A percentile compares a stretch with the other conserved stretches of the same genome.
These are phyloP conservation scores for Boletales sp. DNA, from an alignment of 768 basidiomycete genomes.

Conservation along the genomic window DNA sequence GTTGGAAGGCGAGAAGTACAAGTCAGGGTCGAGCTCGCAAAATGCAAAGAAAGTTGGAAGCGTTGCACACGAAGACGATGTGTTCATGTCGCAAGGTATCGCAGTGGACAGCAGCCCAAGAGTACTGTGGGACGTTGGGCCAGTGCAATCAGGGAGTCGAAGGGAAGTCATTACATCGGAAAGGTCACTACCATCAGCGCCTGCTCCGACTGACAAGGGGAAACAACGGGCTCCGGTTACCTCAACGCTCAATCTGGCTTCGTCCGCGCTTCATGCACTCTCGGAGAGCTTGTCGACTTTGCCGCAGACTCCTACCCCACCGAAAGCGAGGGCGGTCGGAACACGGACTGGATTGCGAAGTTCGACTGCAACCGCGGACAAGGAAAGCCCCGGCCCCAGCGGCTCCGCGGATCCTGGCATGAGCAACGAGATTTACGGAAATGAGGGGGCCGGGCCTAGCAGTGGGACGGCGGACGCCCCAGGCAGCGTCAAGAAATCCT, in stretches of 20 bases:
- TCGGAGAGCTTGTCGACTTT: slow-evolving; percentile 58
- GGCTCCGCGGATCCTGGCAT: slow-evolving; percentile 29
- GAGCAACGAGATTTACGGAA: slow-evolving; percentile 17
- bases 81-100: slow-evolving; percentile 4
- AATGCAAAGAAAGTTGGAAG: neutral
- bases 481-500: slow-evolving; percentile 26
- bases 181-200: slow-evolving; percentile 9
- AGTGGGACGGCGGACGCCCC: slow-evolving; percentile 19
- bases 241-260: slow-evolving; percentile 26
- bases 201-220: slow-evolving; percentile 17
- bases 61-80: slow-evolving; percentile 1
- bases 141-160: neutral
- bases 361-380: slow-evolving; percentile 27
- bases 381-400: slow-evolving; percentile 28
- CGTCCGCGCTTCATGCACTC: slow-evolving; percentile 52
- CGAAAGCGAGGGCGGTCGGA: slow-evolving; percentile 38
- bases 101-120: neutral
- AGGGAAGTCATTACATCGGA: slow-evolving; percentile 5
- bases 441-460: slow-evolving; percentile 15
- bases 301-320: slow-evolving; percentile 37
- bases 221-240: slow-evolving; percentile 15
- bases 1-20: neutral
- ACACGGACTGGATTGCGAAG: slow-evolving; percentile 47
- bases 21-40: neutral
- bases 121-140: slow-evolving; percentile 1